Conservation (phyloP, 805 yeast species). For the Wickerhamomyces bisporus region DNA sequence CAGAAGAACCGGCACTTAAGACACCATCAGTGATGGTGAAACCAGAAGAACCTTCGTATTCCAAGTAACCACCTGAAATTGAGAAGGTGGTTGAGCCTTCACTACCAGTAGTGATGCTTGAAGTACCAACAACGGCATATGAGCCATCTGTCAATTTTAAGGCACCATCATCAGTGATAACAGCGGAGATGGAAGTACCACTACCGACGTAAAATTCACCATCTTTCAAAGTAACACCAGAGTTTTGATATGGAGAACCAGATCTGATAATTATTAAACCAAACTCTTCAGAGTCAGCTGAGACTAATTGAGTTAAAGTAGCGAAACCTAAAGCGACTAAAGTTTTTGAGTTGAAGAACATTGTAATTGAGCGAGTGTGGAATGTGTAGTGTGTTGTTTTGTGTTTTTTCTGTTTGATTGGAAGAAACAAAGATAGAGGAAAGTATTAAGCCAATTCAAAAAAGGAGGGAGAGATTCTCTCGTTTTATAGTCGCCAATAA, state of each 20-base stretch:
- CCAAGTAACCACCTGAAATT: constrained; percentile 33
- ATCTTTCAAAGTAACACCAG: constrained; percentile 17
- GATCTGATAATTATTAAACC: constrained; percentile 32
- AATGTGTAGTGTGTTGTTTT: no score
- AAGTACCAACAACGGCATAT: constrained; percentile 25
- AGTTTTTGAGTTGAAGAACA: constrained; percentile 23
- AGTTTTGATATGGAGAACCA: constrained; percentile 30
- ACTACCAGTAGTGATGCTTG: constrained; percentile 21
- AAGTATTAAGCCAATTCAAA: no score
- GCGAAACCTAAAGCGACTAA: constrained; percentile 24
- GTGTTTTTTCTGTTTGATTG: no score
- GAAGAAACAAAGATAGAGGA: no score
- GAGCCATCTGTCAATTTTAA: constrained; percentile 26
- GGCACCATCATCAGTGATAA: constrained; percentile 29
- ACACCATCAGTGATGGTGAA: constrained; percentile 31
- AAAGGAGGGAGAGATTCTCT: no score
- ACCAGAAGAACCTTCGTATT: constrained; percentile 27
- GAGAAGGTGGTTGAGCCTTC: constrained; percentile 36
- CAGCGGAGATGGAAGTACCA: constrained; percentile 12
- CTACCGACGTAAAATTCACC: constrained; percentile 16
- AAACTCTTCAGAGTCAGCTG: constrained; percentile 33
- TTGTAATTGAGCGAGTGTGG: constrained; percentile 12
- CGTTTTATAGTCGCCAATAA: no score
- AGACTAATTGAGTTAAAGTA: constrained; percentile 20
- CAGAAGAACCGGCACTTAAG: constrained; percentile 9